Conservation (phyloP, 805 yeast species). For the Peterozyma toletana region DNA sequence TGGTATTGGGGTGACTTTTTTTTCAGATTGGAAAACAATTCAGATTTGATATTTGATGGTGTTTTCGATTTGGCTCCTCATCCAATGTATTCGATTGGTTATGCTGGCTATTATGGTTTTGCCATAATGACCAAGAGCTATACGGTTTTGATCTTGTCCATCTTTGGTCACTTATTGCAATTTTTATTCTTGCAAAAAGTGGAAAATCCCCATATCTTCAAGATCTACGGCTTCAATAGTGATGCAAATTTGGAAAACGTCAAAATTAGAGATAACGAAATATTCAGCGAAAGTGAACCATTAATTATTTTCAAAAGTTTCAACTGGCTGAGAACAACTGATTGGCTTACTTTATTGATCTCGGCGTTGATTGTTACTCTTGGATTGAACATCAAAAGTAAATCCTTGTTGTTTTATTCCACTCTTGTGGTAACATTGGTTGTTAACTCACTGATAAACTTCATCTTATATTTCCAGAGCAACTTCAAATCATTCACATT, state of each 20-base stretch:
- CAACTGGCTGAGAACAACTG: constrained; percentile 57
- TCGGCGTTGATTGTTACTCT: constrained; percentile 31
- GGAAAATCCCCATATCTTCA: constrained; percentile 83
- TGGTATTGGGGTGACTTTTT: constrained; percentile 97
- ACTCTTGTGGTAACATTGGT: constrained; percentile 40
- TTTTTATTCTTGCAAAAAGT: constrained; percentile 68
- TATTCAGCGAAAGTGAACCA: constrained; percentile 20
- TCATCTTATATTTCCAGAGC: constrained; percentile 52
- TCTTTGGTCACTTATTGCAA: constrained; percentile 71
- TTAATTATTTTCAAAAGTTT: constrained; percentile 59
- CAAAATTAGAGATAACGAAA: constrained; percentile 25
- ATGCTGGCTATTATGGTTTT: constrained; percentile 80
- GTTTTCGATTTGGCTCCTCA: constrained; percentile 88
- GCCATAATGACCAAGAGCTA: constrained; percentile 73
- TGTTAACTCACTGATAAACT: constrained; percentile 44
- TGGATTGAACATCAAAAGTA: constrained; percentile 20
- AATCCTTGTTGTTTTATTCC: constrained; percentile 12
- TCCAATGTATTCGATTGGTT: constrained; percentile 89
- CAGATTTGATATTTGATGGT: constrained; percentile 75
- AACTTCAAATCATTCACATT: constrained; percentile 51
- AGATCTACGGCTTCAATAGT: constrained; percentile 51
- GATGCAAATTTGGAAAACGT: constrained; percentile 5
- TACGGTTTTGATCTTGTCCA: constrained; percentile 58
- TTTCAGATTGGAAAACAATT: constrained; percentile 61
- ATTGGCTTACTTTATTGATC: constrained; percentile 39